These are phyloP conservation scores for Myxozyma monticola DNA, from an alignment of 805 yeast species.

Conservation along the genomic window DNA sequence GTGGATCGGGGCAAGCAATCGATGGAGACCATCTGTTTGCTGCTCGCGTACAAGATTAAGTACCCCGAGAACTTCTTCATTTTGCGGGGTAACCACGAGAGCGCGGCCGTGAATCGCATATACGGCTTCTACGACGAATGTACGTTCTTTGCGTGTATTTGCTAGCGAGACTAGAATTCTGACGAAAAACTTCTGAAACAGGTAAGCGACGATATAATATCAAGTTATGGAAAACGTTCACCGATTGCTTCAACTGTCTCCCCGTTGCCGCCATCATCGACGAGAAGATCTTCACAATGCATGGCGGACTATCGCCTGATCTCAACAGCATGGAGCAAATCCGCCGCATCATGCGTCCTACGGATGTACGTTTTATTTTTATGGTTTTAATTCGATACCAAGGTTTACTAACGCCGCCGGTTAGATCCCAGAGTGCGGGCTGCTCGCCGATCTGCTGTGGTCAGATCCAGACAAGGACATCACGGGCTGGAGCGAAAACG, in stretches of 20 bases:
- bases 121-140: slow-evolving; percentile 99
- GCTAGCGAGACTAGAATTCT: too few relatives aligned
- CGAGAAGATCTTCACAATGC: slow-evolving; percentile 98
- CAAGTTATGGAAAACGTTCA: slow-evolving; percentile 97
- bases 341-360: slow-evolving; percentile 98
- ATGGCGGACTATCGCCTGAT: slow-evolving; percentile 97
- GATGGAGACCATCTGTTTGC: slow-evolving; percentile 88
- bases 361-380: slow-evolving; percentile 52
- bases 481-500: slow-evolving; percentile 98
- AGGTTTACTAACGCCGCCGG: neutral
- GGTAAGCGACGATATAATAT: slow-evolving; percentile 91
- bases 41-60: slow-evolving; percentile 93
- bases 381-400: too few relatives aligned
- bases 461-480: slow-evolving; percentile 98
- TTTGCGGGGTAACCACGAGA: slow-evolving; percentile 96
- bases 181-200: neutral
- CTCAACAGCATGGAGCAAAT: slow-evolving; percentile 97
- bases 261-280: slow-evolving; percentile 98
- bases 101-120: slow-evolving; percentile 96
- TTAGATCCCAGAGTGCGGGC: slow-evolving; percentile 91
- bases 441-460: slow-evolving; percentile 95
- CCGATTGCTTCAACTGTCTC: slow-evolving; percentile 96
- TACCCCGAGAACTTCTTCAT: slow-evolving; percentile 97
- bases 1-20: slow-evolving; percentile 99
- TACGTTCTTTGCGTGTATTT: neutral